Conservation (phyloP, 2,329 filamentous ascomycete genomes). For the Penicillium sp. region DNA sequence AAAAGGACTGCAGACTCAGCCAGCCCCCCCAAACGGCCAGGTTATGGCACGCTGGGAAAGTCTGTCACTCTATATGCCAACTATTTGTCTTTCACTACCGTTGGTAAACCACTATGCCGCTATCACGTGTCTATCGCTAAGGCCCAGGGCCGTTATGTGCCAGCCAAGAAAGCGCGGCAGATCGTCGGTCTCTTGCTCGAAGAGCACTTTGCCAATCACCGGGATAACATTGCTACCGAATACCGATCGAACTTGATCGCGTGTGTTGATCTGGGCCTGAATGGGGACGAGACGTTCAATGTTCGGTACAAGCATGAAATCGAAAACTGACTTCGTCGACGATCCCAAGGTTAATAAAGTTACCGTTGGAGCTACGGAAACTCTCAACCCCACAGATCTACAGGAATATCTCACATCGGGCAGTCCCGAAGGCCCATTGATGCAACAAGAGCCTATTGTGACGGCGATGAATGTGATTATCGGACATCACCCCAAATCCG, state of each 20-base stretch:
- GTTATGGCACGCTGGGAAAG: slow-evolving; percentile 38
- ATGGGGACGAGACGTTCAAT: slow-evolving; percentile 24
- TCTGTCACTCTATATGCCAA: slow-evolving; percentile 41
- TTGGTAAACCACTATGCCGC: slow-evolving; percentile 40
- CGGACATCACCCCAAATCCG: slow-evolving; percentile 37
- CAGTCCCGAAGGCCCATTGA: slow-evolving; percentile 30
- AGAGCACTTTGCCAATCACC: slow-evolving; percentile 34
- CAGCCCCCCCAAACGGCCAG: slow-evolving; percentile 39
- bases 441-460: slow-evolving; percentile 51
- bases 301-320: slow-evolving; percentile 40
- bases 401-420: slow-evolving; percentile 47
- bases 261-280: slow-evolving; percentile 38
- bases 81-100: slow-evolving; percentile 42
- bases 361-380: slow-evolving; percentile 37
- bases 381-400: slow-evolving; percentile 44
- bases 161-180: slow-evolving; percentile 50
- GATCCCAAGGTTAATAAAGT: slow-evolving; percentile 40
- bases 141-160: slow-evolving; percentile 26
- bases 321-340: slow-evolving; percentile 35
- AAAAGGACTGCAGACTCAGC: slow-evolving; percentile 16
- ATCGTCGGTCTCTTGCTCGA: slow-evolving; percentile 53
- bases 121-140: slow-evolving; percentile 43
- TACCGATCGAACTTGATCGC: slow-evolving; percentile 36
- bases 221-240: slow-evolving; percentile 35
- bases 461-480: slow-evolving; percentile 58